A percentile compares a stretch with the other conserved stretches of the same genome.
These are phyloP conservation scores for Trichoderma arundinaceum DNA, from an alignment of 2,329 filamentous ascomycete genomes.

Conservation along the genomic window DNA sequence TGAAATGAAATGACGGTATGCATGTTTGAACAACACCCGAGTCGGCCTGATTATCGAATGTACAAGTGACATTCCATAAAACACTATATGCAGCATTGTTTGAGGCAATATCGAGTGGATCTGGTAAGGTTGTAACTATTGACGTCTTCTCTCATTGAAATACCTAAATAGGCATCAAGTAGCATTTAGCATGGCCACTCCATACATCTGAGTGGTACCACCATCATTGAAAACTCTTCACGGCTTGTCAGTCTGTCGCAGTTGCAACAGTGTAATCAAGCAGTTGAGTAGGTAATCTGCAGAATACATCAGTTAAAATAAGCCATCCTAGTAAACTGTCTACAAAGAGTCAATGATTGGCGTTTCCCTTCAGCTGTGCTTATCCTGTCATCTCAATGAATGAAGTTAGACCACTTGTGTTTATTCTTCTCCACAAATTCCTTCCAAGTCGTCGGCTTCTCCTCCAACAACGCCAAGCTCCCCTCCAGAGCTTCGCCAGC, in stretches of 20 bases:
- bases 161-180: background rate
- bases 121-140: background rate
- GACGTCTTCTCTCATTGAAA: background rate
- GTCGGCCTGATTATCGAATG: background rate
- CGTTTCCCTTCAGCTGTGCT: background rate
- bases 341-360: background rate
- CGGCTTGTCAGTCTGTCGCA: background rate
- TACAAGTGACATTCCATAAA: background rate
- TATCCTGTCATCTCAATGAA: background rate
- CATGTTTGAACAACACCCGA: constrained; percentile 7
- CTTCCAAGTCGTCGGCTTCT: constrained; percentile 48
- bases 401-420: constrained; percentile 38
- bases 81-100: background rate
- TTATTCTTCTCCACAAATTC: constrained; percentile 45
- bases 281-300: background rate
- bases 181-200: background rate
- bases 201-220: background rate
- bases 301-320: too few relatives aligned
- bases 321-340: too few relatives aligned
- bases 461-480: constrained; percentile 43
- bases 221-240: background rate
- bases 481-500: constrained; percentile 43
- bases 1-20: background rate
- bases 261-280: background rate
- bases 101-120: constrained; percentile 8